These are phyloP conservation scores for Collybia nuda DNA, from an alignment of 768 basidiomycete genomes.

Conservation along the genomic window DNA sequence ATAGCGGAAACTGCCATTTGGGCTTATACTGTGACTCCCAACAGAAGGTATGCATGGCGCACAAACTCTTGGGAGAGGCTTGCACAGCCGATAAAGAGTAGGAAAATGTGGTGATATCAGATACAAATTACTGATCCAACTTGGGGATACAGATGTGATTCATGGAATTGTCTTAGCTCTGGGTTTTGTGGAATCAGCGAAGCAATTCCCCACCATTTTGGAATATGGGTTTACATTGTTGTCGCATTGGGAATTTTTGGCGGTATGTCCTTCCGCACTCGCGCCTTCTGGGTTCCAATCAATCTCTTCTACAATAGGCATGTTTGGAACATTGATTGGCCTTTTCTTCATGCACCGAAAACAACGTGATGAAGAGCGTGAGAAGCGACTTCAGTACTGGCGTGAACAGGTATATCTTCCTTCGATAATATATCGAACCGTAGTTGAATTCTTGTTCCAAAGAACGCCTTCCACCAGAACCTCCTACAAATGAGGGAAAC, in stretches of 20 bases:
- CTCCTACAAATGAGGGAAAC: conserved; percentile 78
- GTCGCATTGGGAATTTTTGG: conserved; percentile 72
- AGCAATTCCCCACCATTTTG: conserved; percentile 61
- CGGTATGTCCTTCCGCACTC: conserved; percentile 41
- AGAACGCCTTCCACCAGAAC: conserved; percentile 82
- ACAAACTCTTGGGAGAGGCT: conserved; percentile 53
- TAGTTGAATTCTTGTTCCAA: not conserved
- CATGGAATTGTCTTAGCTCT: conserved; percentile 68
- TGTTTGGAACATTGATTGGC: conserved; percentile 66
- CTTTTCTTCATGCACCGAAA: conserved; percentile 73
- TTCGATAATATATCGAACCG: not conserved
- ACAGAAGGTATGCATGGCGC: conserved; percentile 53
- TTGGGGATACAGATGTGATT: conserved; percentile 53
- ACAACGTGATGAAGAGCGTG: conserved; percentile 73
- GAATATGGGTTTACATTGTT: conserved; percentile 68
- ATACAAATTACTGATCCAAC: too few species aligned
- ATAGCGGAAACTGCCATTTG: conserved; percentile 69
- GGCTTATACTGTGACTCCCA: conserved; percentile 78
- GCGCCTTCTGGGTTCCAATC: not conserved
- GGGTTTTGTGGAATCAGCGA: conserved; percentile 65
- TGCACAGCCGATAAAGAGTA: conserved; percentile 59
- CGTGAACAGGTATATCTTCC: conserved; percentile 65
- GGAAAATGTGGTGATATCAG: conserved; percentile 2
- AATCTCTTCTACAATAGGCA: conserved; percentile 44
- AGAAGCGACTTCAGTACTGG: conserved; percentile 88